A percentile compares a stretch with the other conserved stretches of the same genome.
These are phyloP conservation scores for Pilaira anomala DNA, from an alignment of 192 early-diverging fungal species.

Conservation along the genomic window DNA sequence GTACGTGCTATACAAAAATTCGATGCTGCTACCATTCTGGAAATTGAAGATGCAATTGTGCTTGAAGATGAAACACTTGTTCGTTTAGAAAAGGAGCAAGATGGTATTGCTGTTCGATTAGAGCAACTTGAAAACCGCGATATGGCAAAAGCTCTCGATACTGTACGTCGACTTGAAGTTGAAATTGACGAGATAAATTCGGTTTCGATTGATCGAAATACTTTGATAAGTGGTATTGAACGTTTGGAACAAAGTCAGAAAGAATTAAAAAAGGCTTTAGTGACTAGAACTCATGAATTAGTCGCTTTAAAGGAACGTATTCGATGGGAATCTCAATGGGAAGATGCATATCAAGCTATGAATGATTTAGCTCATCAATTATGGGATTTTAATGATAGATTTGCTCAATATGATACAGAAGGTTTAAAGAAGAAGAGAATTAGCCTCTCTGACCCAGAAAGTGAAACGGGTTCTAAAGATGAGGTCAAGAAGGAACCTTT, in stretches of 20 bases:
- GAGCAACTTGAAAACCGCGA: conserved; percentile 27
- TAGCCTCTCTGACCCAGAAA: background rate
- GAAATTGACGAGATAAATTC: conserved; percentile 32
- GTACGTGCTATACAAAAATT: conserved; percentile 10
- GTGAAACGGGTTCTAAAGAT: background rate
- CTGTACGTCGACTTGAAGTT: conserved; percentile 20
- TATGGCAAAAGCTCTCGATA: conserved; percentile 15
- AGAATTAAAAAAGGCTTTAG: conserved; percentile 7
- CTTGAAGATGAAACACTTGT: conserved; percentile 20
- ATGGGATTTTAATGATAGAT: conserved; percentile 28
- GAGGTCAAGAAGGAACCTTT: background rate
- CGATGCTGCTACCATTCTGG: background rate
- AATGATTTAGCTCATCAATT: conserved; percentile 5
- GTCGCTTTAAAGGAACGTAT: background rate
- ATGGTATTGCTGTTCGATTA: conserved; percentile 19
- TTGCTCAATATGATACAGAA: conserved; percentile 22
- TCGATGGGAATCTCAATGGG: conserved; percentile 23
- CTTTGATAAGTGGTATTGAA: conserved; percentile 24
- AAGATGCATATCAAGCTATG: conserved; percentile 10
- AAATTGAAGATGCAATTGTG: conserved; percentile 1
- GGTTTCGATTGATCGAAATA: conserved; percentile 28
- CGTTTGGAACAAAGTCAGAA: conserved; percentile 15
- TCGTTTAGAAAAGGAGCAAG: conserved; percentile 27
- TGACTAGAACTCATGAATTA: conserved; percentile 15
- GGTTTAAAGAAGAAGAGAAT: background rate